Conservation (phyloP, 306 rosid species). For the Mimosa bimucronata region DNA sequence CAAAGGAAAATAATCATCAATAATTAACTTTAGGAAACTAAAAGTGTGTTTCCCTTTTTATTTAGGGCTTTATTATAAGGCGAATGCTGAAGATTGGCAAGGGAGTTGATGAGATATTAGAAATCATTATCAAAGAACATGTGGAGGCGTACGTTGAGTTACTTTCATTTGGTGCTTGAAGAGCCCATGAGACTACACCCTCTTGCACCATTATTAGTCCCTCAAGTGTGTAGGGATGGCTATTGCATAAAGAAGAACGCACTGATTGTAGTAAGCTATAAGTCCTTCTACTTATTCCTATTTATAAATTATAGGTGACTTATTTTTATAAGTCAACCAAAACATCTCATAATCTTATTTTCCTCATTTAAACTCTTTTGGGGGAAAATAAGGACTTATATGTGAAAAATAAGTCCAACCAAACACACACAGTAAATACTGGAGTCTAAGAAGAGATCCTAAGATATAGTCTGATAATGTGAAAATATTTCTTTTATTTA, state of each 20-base stretch:
- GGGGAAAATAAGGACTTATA: too few species aligned
- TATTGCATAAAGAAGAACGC: not conserved
- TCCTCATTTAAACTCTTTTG: too few species aligned
- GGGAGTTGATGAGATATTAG: conserved; percentile 39
- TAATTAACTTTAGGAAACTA: not conserved
- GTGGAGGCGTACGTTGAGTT: not conserved
- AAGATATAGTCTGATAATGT: not conserved
- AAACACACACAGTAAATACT: not conserved
- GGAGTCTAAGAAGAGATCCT: not conserved
- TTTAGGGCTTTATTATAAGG: conserved; percentile 39
- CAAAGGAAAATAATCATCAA: too few species aligned
- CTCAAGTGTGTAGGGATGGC: not conserved
- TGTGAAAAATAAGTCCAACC: too few species aligned
- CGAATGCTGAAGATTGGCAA: conserved; percentile 29
- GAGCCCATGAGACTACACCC: not conserved
- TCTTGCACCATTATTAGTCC: not conserved
- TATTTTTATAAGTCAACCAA: too few species aligned
- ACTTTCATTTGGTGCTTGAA: not conserved
- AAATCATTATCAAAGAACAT: conserved; percentile 42
- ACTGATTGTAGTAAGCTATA: not conserved
- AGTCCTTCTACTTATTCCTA: too few species aligned
- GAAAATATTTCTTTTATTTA: too few species aligned
- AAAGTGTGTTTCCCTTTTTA: not conserved
- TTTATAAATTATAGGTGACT: too few species aligned
- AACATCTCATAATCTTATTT: too few species aligned